These are phyloP conservation scores for Cyberlindnera sargentensis DNA, from an alignment of 805 yeast genomes.

Conservation along the genomic window DNA sequence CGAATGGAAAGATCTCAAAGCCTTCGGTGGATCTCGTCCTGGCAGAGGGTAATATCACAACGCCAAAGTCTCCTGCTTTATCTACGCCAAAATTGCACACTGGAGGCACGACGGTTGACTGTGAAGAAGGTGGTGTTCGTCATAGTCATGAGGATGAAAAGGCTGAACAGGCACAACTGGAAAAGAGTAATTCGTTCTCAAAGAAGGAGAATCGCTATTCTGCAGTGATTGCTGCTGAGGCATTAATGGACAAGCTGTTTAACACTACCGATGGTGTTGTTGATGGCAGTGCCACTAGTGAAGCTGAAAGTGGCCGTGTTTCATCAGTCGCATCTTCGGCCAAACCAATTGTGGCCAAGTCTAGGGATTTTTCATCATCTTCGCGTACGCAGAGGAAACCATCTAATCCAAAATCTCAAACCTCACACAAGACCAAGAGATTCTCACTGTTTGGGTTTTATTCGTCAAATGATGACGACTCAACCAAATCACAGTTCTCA, in stretches of 20 bases:
- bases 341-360: too few relatives aligned
- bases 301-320: too few relatives aligned
- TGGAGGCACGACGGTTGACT: conserved; percentile 6
- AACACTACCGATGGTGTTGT: conserved; percentile 7
- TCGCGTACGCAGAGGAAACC: conserved; percentile 5
- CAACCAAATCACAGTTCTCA: conserved; percentile 6
- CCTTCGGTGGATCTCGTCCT: conserved; percentile 29
- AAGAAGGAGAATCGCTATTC: conserved; percentile 22
- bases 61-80: conserved; percentile 23
- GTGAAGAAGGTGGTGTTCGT: conserved; percentile 9
- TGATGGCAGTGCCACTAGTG: background rate
- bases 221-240: conserved; percentile 24
- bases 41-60: conserved; percentile 32
- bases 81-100: conserved; percentile 2
- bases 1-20: conserved; percentile 25
- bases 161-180: conserved; percentile 8
- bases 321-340: too few relatives aligned
- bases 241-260: conserved; percentile 23
- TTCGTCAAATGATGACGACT: conserved; percentile 6
- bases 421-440: conserved; percentile 26
- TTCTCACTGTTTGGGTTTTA: conserved; percentile 36
- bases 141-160: conserved; percentile 1
- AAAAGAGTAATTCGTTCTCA: conserved; percentile 3
- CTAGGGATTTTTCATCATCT: background rate
- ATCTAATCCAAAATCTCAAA: conserved; percentile 6